phyloP scores from a whole-genome alignment of 2,329 filamentous ascomycete genomes.

The Diaporthe helianthi region DNA sequence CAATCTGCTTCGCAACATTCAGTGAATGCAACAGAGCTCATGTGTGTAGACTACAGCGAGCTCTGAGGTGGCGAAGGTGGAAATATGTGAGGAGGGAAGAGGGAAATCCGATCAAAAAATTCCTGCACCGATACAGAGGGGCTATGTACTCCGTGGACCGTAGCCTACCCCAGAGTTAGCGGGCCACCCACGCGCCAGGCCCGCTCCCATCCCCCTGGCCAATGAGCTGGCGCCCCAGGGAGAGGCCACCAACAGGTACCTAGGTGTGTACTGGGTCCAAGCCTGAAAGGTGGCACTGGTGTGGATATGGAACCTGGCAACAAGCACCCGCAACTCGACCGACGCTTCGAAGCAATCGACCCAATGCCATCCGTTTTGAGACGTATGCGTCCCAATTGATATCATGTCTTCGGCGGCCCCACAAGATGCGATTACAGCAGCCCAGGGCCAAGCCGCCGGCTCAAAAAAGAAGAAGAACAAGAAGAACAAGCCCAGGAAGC shows the following conservation, averaged over 20 bases:
- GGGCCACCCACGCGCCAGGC: not conserved
- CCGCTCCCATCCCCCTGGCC: not conserved
- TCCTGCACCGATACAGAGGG: conserved; percentile 7
- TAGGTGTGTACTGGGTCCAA: conserved; percentile 12
- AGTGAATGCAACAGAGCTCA: conserved; percentile 31
- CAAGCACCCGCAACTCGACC: conserved; percentile 25
- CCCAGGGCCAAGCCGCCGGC: conserved; percentile 26
- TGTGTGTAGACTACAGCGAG: conserved; percentile 45
- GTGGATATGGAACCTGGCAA: conserved; percentile 21
- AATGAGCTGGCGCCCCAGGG: conserved; percentile 15
- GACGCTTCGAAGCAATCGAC: conserved; percentile 15
- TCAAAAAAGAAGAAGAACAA: conserved; percentile 34
- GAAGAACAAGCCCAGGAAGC: conserved; percentile 34
- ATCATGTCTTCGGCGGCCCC: conserved; percentile 36
- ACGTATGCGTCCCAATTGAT: conserved; percentile 34
- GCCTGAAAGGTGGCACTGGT: conserved; percentile 11
- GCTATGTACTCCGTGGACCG: too few relatives aligned
- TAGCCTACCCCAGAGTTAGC: not conserved
- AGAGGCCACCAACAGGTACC: not conserved
- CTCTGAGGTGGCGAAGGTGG: conserved; percentile 48
- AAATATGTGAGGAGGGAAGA: conserved; percentile 56
- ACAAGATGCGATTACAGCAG: conserved; percentile 32
- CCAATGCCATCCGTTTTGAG: conserved; percentile 33
- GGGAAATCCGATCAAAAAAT: conserved; percentile 45
- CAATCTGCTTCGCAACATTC: conserved; percentile 34